Conservation (phyloP, 192 early-diverging fungal genomes). For the Globomyces pollinis-pini region DNA sequence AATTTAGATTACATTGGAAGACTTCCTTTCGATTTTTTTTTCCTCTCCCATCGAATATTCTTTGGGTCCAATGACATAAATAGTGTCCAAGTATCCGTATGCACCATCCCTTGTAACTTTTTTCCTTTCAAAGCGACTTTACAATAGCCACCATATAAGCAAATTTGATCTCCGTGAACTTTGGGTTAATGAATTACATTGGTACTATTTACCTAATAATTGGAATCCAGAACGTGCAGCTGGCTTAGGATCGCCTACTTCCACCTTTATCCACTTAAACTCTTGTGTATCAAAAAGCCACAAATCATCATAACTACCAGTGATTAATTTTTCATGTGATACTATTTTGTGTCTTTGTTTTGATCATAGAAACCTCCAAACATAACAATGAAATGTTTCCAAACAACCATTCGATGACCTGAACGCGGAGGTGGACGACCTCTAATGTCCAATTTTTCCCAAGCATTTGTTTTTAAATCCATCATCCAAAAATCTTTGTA, state of each 20-base stretch:
- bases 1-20: slow-evolving; percentile 22
- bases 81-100: slow-evolving; percentile 46
- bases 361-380: slow-evolving; percentile 62
- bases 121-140: slow-evolving; percentile 57
- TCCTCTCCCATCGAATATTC: slow-evolving; percentile 51
- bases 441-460: slow-evolving; percentile 61
- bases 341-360: slow-evolving; percentile 28
- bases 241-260: slow-evolving; percentile 31
- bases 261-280: slow-evolving; percentile 46
- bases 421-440: slow-evolving; percentile 44
- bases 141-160: slow-evolving; percentile 65
- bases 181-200: no score
- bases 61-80: slow-evolving; percentile 54
- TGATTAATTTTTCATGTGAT: no score
- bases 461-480: slow-evolving; percentile 55
- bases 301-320: slow-evolving; percentile 60
- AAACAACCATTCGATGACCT: slow-evolving; percentile 57
- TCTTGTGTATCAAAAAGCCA: slow-evolving; percentile 61
- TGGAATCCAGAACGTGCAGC: slow-evolving; percentile 55
- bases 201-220: no score
- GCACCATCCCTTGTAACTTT: slow-evolving; percentile 47
- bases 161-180: slow-evolving; percentile 40
- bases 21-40: slow-evolving; percentile 45
- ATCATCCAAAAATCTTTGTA: slow-evolving; percentile 69
- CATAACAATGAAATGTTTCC: slow-evolving; percentile 57